Percentiles rank a stretch among this genome's conserved stretches.
phyloP scores from a whole-genome alignment of 2,329 filamentous ascomycete genomes.

The Xylaria sp. region DNA sequence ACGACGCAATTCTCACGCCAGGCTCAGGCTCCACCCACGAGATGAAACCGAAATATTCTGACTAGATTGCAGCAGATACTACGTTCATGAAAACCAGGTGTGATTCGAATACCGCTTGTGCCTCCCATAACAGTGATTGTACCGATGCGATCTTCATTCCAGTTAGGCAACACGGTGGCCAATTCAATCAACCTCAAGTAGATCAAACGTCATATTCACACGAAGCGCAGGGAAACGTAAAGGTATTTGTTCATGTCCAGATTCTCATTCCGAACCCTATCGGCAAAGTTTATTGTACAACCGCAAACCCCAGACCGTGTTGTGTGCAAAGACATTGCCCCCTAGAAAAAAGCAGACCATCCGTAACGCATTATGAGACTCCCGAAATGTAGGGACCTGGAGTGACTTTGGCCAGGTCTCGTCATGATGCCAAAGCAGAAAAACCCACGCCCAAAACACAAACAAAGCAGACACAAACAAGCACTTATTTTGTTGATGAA shows the following conservation, averaged over 20 bases:
- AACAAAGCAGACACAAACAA: conserved; percentile 58
- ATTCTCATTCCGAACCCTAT: conserved; percentile 72
- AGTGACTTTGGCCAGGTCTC: conserved; percentile 58
- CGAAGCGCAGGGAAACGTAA: background rate
- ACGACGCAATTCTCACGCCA: too few species aligned
- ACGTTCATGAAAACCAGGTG: too few species aligned
- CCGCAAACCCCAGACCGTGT: conserved; percentile 75
- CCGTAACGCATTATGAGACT: conserved; percentile 79
- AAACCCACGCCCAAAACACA: conserved; percentile 64
- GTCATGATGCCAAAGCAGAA: conserved; percentile 69
- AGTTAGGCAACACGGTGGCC: too few species aligned
- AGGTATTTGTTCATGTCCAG: conserved; percentile 63
- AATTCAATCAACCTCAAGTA: too few species aligned
- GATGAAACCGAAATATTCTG: too few species aligned
- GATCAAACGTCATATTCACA: too few species aligned
- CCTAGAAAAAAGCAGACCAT: conserved; percentile 72
- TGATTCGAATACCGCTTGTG: too few species aligned
- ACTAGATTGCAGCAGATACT: too few species aligned
- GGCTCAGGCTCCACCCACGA: too few species aligned
- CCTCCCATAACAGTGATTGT: too few species aligned
- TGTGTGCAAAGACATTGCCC: conserved; percentile 74
- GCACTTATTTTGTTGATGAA: conserved; percentile 94
- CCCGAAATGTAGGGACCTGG: conserved; percentile 57
- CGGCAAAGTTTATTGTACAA: conserved; percentile 77
- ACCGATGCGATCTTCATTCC: too few species aligned